Conservation (phyloP, 2,329 filamentous ascomycete species). For the Colletotrichum acutatum region DNA sequence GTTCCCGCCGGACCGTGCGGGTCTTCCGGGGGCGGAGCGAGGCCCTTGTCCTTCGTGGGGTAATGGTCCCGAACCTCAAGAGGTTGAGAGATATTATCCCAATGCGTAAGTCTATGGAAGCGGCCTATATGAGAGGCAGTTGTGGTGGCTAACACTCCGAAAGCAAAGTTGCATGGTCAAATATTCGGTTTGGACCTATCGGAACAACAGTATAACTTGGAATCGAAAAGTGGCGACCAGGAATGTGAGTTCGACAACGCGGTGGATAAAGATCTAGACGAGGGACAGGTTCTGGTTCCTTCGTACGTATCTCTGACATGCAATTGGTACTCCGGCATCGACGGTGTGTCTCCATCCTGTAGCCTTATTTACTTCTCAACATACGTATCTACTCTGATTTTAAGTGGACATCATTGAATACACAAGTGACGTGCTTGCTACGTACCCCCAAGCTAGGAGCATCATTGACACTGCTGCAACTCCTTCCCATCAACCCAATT, state of each 20-base stretch:
- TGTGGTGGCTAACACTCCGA: not conserved
- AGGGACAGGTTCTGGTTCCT: too few relatives aligned
- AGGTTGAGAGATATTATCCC: too few relatives aligned
- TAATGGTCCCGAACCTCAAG: not conserved
- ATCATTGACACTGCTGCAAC: not conserved
- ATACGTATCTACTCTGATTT: not conserved
- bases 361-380: not conserved
- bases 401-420: not conserved
- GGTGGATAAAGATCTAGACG: not conserved
- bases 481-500: constrained; percentile 30
- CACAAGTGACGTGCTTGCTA: not conserved
- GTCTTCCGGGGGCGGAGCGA: not conserved
- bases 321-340: too few relatives aligned
- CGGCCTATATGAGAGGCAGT: too few relatives aligned
- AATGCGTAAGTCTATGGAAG: too few relatives aligned
- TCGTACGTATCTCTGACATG: too few relatives aligned
- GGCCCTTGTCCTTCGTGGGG: constrained; percentile 6
- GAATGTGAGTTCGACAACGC: not conserved
- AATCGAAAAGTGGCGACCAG: not conserved
- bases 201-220: constrained; percentile 47
- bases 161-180: constrained; percentile 57
- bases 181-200: constrained; percentile 60
- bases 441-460: not conserved
- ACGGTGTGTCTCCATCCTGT: too few relatives aligned
- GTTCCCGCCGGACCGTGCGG: not conserved